phyloP scores from a whole-genome alignment of 257 asterid genomes.

The Ligustrum vulgare region DNA sequence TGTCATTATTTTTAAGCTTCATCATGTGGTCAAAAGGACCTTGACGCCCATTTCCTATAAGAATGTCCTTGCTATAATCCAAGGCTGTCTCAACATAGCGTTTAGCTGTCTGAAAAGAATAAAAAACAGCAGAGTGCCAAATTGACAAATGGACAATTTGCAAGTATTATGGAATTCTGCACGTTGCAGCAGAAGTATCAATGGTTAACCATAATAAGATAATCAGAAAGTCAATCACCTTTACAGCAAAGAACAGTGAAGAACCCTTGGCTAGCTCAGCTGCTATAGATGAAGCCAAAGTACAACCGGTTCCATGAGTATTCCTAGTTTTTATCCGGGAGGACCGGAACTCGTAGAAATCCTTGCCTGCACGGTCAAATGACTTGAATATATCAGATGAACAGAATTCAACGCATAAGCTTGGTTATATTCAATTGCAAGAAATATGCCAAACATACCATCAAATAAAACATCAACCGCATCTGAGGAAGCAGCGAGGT shows the following conservation, averaged over 20 bases:
- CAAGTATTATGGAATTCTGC: neutral
- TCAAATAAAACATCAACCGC: constrained; percentile 93
- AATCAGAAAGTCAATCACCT: constrained; percentile 46
- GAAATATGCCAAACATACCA: constrained; percentile 51
- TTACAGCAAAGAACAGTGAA: constrained; percentile 69
- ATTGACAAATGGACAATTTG: constrained; percentile 5
- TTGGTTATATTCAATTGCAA: constrained; percentile 1
- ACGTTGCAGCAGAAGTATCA: constrained; percentile 5
- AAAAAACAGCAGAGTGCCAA: constrained; percentile 15
- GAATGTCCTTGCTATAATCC: constrained; percentile 74
- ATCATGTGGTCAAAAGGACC: constrained; percentile 87
- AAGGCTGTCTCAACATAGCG: constrained; percentile 70
- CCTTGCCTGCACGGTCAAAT: constrained; percentile 55
- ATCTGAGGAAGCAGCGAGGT: constrained; percentile 73
- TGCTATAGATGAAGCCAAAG: constrained; percentile 85
- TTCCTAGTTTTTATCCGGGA: constrained; percentile 65
- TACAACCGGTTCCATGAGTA: constrained; percentile 98
- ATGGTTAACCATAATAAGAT: neutral
- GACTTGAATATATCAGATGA: constrained; percentile 14
- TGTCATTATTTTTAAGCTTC: constrained; percentile 60
- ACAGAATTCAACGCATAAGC: constrained; percentile 8
- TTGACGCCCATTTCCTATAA: constrained; percentile 72
- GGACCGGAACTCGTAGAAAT: constrained; percentile 69
- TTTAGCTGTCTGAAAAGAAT: constrained; percentile 67
- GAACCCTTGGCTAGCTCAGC: constrained; percentile 94